These are phyloP conservation scores for Leccinum subgranulosum DNA, from an alignment of 768 basidiomycete genomes.

Conservation along the genomic window DNA sequence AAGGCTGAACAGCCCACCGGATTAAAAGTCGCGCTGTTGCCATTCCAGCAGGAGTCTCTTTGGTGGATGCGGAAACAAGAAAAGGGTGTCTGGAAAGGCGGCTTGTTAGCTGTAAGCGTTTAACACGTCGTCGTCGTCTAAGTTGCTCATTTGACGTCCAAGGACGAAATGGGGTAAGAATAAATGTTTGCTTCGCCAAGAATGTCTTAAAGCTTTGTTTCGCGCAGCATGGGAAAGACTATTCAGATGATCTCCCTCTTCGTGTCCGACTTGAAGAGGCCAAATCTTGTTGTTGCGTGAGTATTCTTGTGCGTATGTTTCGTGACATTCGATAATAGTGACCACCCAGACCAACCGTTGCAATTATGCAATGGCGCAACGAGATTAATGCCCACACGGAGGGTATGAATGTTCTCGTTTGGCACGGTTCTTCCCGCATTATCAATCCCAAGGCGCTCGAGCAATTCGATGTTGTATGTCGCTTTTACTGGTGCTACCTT, in stretches of 20 bases:
- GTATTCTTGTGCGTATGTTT: constrained; percentile 23
- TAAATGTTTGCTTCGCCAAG: background rate
- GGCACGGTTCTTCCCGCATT: constrained; percentile 82
- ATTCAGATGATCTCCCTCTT: constrained; percentile 95
- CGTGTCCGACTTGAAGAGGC: constrained; percentile 70
- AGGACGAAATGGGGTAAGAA: constrained; percentile 91
- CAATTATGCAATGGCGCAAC: constrained; percentile 84
- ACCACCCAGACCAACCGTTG: constrained; percentile 43
- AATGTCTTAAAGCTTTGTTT: constrained; percentile 9
- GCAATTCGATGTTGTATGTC: constrained; percentile 82
- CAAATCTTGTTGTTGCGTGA: constrained; percentile 91
- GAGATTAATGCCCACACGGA: constrained; percentile 87
- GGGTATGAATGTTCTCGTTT: constrained; percentile 82
- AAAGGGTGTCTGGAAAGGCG: constrained; percentile 80
- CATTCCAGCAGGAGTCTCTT: constrained; percentile 94
- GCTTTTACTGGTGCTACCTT: background rate
- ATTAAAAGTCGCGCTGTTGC: constrained; percentile 83
- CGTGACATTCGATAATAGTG: background rate
- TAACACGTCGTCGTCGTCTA: background rate
- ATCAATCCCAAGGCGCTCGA: constrained; percentile 63
- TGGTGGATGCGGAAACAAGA: constrained; percentile 98
- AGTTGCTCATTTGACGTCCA: constrained; percentile 9
- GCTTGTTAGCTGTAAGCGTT: constrained; percentile 79
- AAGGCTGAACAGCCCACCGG: constrained; percentile 76
- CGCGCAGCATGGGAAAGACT: constrained; percentile 82